These are phyloP conservation scores for Phylloporus rhodoxanthus DNA, from an alignment of 768 basidiomycete genomes.

Conservation along the genomic window DNA sequence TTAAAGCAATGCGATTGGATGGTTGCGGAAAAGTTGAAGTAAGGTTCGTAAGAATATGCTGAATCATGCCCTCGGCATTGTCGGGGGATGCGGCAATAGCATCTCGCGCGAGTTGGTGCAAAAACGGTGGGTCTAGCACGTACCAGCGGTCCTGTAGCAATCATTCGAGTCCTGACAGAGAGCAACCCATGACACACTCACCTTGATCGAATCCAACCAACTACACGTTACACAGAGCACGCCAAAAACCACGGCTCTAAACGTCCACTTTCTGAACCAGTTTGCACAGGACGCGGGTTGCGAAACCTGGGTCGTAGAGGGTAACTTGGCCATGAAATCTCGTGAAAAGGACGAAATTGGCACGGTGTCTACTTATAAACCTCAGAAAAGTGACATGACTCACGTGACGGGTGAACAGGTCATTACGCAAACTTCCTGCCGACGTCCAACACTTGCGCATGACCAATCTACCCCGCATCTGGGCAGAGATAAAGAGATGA, in stretches of 20 bases:
- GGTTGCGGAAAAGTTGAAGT: conserved; percentile 60
- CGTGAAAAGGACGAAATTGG: background rate
- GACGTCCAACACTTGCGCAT: too few species aligned
- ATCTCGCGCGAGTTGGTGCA: conserved; percentile 69
- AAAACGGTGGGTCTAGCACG: conserved; percentile 64
- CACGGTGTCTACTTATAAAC: too few species aligned
- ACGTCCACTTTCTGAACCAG: conserved; percentile 31
- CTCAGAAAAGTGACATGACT: background rate
- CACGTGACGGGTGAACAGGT: too few species aligned
- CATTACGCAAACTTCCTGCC: too few species aligned
- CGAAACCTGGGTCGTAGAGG: background rate
- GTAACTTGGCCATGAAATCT: conserved; percentile 16
- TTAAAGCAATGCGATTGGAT: conserved; percentile 47
- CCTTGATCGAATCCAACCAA: conserved; percentile 63
- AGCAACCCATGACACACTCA: conserved; percentile 21
- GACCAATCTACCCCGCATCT: too few species aligned
- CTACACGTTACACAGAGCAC: conserved; percentile 35
- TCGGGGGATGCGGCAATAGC: conserved; percentile 64
- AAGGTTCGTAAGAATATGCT: conserved; percentile 78
- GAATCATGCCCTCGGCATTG: conserved; percentile 68
- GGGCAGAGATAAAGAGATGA: conserved; percentile 2
- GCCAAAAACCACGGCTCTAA: conserved; percentile 23
- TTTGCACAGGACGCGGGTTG: background rate
- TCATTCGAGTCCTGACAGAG: background rate
- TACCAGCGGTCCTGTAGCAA: conserved; percentile 72